Percentiles rank a stretch among this genome's conserved stretches.
Conservation (phyloP, 2,329 filamentous ascomycete genomes). For the Dothiorella sarmentorum region DNA sequence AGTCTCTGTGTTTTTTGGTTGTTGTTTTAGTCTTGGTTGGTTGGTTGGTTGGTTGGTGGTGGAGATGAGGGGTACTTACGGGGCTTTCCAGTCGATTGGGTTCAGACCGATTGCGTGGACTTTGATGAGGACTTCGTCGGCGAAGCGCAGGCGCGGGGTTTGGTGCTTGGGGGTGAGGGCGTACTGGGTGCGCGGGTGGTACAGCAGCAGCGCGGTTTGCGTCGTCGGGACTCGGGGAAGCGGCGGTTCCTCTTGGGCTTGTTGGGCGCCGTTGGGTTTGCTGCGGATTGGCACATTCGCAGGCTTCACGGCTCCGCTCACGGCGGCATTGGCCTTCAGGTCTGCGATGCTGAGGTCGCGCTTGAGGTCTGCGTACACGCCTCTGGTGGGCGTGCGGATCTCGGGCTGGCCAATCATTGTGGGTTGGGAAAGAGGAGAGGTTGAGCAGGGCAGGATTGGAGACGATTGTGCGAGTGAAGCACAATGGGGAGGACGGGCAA, state of each 20-base stretch:
- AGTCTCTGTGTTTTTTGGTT: conserved; percentile 46
- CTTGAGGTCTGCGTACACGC: conserved; percentile 6
- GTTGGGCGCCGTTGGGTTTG: too few species aligned
- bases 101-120: conserved; percentile 66
- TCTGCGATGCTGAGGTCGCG: conserved; percentile 7
- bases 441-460: too few species aligned
- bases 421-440: not conserved
- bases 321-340: not conserved
- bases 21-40: not conserved
- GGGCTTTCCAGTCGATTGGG: conserved; percentile 73
- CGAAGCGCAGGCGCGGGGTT: not conserved
- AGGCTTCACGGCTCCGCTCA: not conserved
- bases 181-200: conserved; percentile 7
- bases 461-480: too few species aligned
- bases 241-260: not conserved
- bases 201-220: conserved; percentile 14
- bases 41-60: not conserved
- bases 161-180: conserved; percentile 10
- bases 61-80: conserved; percentile 48
- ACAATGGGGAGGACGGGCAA: too few species aligned
- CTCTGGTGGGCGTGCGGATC: not conserved
- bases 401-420: conserved; percentile 16
- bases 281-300: too few species aligned
- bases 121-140: conserved; percentile 59
- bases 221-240: not conserved